A percentile compares a stretch with the other conserved stretches of the same genome.
These are phyloP conservation scores for Scheffersomyces coipomensis DNA, from an alignment of 805 yeast genomes.

Conservation along the genomic window DNA sequence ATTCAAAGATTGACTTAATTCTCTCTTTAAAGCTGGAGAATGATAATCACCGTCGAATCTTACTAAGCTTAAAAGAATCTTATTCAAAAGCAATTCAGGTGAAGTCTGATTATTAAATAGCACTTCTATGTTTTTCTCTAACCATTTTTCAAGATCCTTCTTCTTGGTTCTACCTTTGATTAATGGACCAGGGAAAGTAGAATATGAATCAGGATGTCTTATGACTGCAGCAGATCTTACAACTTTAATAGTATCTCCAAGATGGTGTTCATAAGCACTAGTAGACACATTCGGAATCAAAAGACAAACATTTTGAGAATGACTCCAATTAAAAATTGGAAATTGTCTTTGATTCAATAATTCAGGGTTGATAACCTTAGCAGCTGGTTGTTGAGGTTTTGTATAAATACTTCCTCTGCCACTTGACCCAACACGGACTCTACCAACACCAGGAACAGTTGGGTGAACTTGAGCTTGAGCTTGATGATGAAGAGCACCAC, in stretches of 20 bases:
- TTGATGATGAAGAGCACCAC: constrained; percentile 1
- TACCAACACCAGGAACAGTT: constrained; percentile 9
- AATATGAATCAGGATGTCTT: constrained; percentile 21
- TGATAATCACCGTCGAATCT: constrained; percentile 29
- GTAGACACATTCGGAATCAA: constrained; percentile 27
- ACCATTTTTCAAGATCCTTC: constrained; percentile 70
- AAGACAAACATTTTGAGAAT: constrained; percentile 23
- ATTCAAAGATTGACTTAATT: constrained; percentile 37
- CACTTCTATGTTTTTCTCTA: constrained; percentile 22
- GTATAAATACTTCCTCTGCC: constrained; percentile 14
- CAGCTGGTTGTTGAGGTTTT: constrained; percentile 16
- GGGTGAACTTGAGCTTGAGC: background rate
- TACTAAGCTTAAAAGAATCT: constrained; percentile 26
- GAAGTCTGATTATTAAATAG: constrained; percentile 8
- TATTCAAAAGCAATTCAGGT: constrained; percentile 29
- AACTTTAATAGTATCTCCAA: constrained; percentile 29
- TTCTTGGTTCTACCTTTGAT: constrained; percentile 52
- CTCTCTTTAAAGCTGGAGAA: constrained; percentile 24
- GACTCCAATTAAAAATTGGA: constrained; percentile 70
- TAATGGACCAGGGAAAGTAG: constrained; percentile 68
- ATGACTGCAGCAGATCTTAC: constrained; percentile 14
- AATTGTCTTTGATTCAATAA: constrained; percentile 61
- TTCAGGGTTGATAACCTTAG: constrained; percentile 47
- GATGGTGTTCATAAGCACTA: constrained; percentile 20
- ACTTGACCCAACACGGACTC: constrained; percentile 24